A percentile compares a stretch with the other conserved stretches of the same genome.
These are phyloP conservation scores for Colletotrichum tabaci DNA, from an alignment of 2,329 filamentous ascomycete species.

Conservation along the genomic window DNA sequence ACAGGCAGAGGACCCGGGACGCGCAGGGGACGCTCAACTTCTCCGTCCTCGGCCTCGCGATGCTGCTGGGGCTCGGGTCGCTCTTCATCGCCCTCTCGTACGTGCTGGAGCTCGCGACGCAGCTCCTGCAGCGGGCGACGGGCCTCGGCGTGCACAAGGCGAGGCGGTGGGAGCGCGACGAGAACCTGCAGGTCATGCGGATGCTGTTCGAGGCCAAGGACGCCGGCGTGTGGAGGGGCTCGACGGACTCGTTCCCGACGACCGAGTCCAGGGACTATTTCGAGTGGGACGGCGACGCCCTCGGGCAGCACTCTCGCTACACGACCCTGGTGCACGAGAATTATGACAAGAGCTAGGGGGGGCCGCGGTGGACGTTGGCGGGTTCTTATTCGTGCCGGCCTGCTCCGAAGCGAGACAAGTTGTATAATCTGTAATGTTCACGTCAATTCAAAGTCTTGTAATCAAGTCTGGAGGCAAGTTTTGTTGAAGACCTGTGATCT, in stretches of 20 bases:
- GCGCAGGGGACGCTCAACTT: slow-evolving; percentile 33
- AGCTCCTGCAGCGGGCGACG: background rate
- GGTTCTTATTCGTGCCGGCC: background rate
- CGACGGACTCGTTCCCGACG: background rate
- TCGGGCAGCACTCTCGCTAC: background rate
- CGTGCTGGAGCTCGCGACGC: background rate
- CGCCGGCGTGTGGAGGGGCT: slow-evolving; percentile 16
- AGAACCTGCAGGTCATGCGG: slow-evolving; percentile 30
- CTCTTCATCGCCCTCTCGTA: background rate
- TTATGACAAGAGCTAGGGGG: background rate
- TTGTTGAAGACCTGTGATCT: too few species aligned
- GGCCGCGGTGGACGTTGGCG: background rate
- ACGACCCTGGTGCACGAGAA: background rate
- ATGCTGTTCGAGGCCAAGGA: slow-evolving; percentile 23
- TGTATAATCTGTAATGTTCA: background rate
- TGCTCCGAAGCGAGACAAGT: too few species aligned
- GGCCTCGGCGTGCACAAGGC: slow-evolving; percentile 9
- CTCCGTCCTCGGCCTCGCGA: slow-evolving; percentile 8
- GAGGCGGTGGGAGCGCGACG: slow-evolving; percentile 26
- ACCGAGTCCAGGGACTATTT: slow-evolving; percentile 10
- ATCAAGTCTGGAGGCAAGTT: too few species aligned
- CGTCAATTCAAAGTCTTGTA: too few species aligned
- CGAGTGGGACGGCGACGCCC: slow-evolving; percentile 15
- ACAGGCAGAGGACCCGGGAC: slow-evolving; percentile 5
- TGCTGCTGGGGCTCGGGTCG: background rate